Percentiles rank a stretch among this genome's conserved stretches.
phyloP scores from a whole-genome alignment of 192 early-diverging fungal genomes.

The Spizellomyces punctatus region DNA sequence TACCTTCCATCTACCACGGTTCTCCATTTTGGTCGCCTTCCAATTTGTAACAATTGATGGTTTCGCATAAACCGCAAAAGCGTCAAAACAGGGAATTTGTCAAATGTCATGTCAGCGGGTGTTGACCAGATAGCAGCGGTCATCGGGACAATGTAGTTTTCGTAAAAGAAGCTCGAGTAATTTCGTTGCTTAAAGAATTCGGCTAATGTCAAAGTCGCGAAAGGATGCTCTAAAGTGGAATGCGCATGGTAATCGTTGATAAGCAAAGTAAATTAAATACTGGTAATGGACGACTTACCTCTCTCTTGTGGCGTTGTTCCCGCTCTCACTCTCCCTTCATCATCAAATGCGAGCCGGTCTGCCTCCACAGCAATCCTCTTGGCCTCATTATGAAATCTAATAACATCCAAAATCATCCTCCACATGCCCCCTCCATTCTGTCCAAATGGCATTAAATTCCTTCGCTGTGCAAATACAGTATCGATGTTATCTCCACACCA shows the following conservation, averaged over 20 bases:
- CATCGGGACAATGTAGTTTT: conserved; percentile 71
- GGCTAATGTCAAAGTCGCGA: conserved; percentile 49
- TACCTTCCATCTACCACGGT: conserved; percentile 59
- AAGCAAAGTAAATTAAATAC: background rate
- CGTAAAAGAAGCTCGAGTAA: conserved; percentile 60
- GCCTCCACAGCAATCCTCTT: conserved; percentile 49
- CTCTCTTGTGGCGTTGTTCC: conserved; percentile 7
- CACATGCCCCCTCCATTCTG: conserved; percentile 42
- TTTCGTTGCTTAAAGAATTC: conserved; percentile 53
- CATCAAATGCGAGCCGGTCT: conserved; percentile 48
- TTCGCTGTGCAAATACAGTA: conserved; percentile 57
- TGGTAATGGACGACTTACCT: background rate
- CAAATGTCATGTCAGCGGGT: conserved; percentile 56
- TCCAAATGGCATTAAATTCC: conserved; percentile 47
- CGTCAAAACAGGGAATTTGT: conserved; percentile 63
- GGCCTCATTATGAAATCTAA: conserved; percentile 59
- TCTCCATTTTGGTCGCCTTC: conserved; percentile 57
- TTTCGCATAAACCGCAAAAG: conserved; percentile 67
- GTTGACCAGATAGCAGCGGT: conserved; percentile 70
- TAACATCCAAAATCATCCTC: conserved; percentile 56
- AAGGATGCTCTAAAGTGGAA: conserved; percentile 31
- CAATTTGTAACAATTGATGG: conserved; percentile 58
- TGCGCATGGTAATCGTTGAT: no score
- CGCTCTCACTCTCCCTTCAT: conserved; percentile 31
- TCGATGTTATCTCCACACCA: conserved; percentile 61